Percentiles rank a stretch among this genome's conserved stretches.
Conservation (phyloP, 192 early-diverging fungal species). For the Neocallimastix lanati region DNA sequence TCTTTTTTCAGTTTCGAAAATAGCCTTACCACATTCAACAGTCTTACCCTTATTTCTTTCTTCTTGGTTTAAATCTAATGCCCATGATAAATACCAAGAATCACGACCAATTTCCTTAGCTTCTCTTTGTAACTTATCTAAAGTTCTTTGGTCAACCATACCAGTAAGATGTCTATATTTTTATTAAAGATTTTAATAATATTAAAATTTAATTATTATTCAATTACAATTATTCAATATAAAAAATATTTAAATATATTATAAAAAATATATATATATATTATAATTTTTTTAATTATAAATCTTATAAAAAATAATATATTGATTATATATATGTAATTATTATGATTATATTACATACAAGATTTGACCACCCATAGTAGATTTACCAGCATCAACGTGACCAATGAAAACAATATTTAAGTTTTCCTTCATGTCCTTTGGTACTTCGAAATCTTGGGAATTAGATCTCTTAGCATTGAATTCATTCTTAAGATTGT, state of each 20-base stretch:
- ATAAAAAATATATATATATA: background rate
- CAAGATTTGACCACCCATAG: conserved; percentile 94
- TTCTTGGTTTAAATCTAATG: conserved; percentile 88
- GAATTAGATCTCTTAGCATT: background rate
- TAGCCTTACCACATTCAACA: conserved; percentile 91
- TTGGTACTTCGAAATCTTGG: background rate
- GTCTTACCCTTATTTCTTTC: conserved; percentile 98
- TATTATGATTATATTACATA: too few relatives aligned
- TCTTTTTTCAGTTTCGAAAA: conserved; percentile 88
- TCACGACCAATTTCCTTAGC: conserved; percentile 94
- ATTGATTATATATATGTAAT: too few relatives aligned
- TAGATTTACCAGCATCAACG: conserved; percentile 94
- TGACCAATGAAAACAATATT: conserved; percentile 99
- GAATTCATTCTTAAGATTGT: background rate
- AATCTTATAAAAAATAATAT: too few relatives aligned
- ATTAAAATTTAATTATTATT: too few relatives aligned
- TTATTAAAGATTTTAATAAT: too few relatives aligned
- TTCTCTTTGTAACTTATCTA: conserved; percentile 98
- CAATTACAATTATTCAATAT: too few relatives aligned
- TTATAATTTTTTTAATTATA: background rate
- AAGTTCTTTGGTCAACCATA: conserved; percentile 97
- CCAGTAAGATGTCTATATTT: conserved; percentile 58
- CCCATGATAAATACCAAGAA: conserved; percentile 98
- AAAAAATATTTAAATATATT: background rate
- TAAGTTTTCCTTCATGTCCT: conserved; percentile 79